Base-by-base conservation (phyloP, 176 grass and related monocot genomes). In the Sorghum bicolor region DNA sequence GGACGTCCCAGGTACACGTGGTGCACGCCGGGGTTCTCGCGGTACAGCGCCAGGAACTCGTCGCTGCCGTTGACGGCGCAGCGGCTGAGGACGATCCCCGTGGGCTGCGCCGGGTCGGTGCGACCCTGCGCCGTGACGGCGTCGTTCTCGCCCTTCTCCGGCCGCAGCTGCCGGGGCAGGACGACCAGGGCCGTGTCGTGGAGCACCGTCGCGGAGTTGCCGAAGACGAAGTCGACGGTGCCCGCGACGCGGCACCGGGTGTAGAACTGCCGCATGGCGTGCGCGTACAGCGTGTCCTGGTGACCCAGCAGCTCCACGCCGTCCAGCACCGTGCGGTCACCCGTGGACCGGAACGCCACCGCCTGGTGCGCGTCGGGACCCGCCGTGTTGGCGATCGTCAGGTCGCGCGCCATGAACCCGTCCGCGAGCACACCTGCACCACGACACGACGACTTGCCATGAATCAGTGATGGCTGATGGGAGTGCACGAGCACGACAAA, bases 221-320 rank as follows among this genome's bases (percentile, higher is more conserved):
- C 96, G 82, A 99, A 99, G 74, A 99, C 82, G 93, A 99, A 99
- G 83, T 99, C 96, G 16, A 96, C 93, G 3, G 96, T 99, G 85
- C 96, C 96, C 47, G 96, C 64, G 58, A 99, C 91, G 83, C 86
- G 96, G 87, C 93, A 96, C 29, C 89, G 87, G 33, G 77, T 94
- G 85, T 94, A 98, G 82, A 93, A 90, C 65, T 98, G 96, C 1
- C 96, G 96, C 75, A 98, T 85, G 17, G 91, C 80, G 72, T 90
- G 91, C 38, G 77, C 89, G 76, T 98, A 98, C 10, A 98, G 91
- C n/a, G 96, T 98, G 87, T 98, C 96, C 87, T 95, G 96, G 85
- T 99, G 93, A 5, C 91, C 93, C 1, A 87, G 64, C 12, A 99
- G 92, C 85, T 99, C 93, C 1, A 99, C 96, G 0, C 65, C 62